Conservation (phyloP, 768 basidiomycete genomes). For the Boletus reticulatus region DNA sequence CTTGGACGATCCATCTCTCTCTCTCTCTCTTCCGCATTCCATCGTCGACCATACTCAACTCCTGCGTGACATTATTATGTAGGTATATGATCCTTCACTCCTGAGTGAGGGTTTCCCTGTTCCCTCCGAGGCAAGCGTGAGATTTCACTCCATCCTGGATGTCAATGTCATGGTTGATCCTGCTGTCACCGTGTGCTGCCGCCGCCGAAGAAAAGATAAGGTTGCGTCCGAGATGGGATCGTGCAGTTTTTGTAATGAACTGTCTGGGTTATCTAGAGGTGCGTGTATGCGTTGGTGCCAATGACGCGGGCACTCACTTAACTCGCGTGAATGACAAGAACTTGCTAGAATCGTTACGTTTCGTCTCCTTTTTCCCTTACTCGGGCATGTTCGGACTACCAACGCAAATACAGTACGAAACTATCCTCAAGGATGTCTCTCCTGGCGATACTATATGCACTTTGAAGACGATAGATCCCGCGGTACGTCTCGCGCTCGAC, state of each 20-base stretch:
- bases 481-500: conserved; percentile 9
- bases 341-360: conserved; percentile 71
- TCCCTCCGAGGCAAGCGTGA: conserved; percentile 8
- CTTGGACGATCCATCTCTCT: conserved; percentile 64
- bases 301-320: conserved; percentile 2
- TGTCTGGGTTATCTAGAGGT: conserved; percentile 84
- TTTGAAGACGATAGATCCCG: conserved; percentile 21
- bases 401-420: conserved; percentile 10
- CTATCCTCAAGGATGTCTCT: conserved; percentile 28
- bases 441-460: conserved; percentile 25
- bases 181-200: conserved; percentile 62
- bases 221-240: conserved; percentile 68
- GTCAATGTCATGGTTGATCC: conserved; percentile 72
- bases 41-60: conserved; percentile 84
- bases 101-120: conserved; percentile 46
- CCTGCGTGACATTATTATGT: conserved; percentile 85
- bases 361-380: neutral
- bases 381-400: too few relatives aligned
- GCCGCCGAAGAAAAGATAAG: conserved; percentile 65
- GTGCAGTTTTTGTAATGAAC: conserved; percentile 80
- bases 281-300: conserved; percentile 15
- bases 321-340: conserved; percentile 37
- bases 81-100: conserved; percentile 84
- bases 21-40: conserved; percentile 68
- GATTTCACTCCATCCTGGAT: conserved; percentile 56